Percentiles rank a stretch among this genome's conserved stretches.
Evolutionary conservation across 352 stramenopile genomes (phyloP).

Genomic region (Globisporangium viniferum): DNA sequence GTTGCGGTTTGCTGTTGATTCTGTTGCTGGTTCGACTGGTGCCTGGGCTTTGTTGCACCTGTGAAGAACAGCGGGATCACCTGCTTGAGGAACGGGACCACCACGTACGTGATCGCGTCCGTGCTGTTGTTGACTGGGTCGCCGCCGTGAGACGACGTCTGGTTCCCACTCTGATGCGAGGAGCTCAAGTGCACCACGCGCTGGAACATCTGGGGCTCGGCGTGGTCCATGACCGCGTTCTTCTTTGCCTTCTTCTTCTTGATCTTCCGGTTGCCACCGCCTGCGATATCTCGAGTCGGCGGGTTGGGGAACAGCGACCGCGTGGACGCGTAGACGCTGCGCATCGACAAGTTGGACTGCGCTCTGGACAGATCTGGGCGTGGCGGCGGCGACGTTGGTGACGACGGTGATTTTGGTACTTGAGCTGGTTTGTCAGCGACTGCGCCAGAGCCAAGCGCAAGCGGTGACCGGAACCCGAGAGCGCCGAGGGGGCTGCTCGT

Average conservation of each 20-base stretch:
- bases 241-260: slow-evolving; percentile 24
- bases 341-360: slow-evolving; percentile 3
- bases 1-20: neutral
- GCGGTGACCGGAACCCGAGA: slow-evolving; percentile 9
- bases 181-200: slow-evolving; percentile 22
- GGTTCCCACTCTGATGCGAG: neutral
- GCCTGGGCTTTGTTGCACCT: neutral
- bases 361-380: neutral
- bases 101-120: slow-evolving; percentile 9
- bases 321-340: slow-evolving; percentile 16
- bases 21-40: neutral
- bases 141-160: neutral
- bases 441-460: neutral
- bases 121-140: neutral
- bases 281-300: neutral
- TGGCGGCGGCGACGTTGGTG: neutral
- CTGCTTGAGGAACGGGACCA: slow-evolving; percentile 15
- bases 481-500: neutral
- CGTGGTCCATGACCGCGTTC: slow-evolving; percentile 43
- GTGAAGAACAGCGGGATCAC: slow-evolving; percentile 12
- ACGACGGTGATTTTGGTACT: neutral
- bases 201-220: slow-evolving; percentile 34
- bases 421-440: neutral
- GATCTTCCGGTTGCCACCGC: neutral
- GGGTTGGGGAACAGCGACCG: slow-evolving; percentile 12